phyloP scores from a whole-genome alignment of 371 early-diverging fungal species.

The Rhizopus microsporus region DNA sequence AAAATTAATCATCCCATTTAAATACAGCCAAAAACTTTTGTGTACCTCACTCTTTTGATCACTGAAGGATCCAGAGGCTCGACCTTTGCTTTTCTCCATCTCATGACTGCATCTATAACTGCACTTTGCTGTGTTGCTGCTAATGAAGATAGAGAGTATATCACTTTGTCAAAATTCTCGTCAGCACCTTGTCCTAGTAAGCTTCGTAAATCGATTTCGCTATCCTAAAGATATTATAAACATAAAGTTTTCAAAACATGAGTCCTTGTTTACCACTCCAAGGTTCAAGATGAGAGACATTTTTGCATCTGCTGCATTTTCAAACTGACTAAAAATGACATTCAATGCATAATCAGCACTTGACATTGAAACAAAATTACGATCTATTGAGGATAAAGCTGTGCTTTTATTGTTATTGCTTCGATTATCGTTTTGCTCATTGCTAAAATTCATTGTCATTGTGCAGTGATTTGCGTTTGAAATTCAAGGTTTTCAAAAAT shows the following conservation, averaged over 20 bases:
- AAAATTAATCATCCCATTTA: neutral
- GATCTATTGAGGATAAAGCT: neutral
- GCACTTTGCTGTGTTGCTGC: slow-evolving; percentile 84
- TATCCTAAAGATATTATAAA: slow-evolving; percentile 41
- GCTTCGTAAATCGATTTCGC: slow-evolving; percentile 66
- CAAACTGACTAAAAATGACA: slow-evolving; percentile 48
- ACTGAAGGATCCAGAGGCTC: slow-evolving; percentile 59
- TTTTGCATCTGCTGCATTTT: slow-evolving; percentile 43
- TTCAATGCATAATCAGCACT: slow-evolving; percentile 53
- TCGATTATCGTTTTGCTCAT: slow-evolving; percentile 1
- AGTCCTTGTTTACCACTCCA: slow-evolving; percentile 34
- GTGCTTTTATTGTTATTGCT: neutral
- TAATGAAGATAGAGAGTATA: slow-evolving; percentile 78
- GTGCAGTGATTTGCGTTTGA: slow-evolving; percentile 10
- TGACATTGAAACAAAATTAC: slow-evolving; percentile 13
- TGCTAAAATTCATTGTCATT: slow-evolving; percentile 1
- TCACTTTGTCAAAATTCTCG: slow-evolving; percentile 75
- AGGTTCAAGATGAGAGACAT: slow-evolving; percentile 43
- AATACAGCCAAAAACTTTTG: slow-evolving; percentile 26
- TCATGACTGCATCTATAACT: slow-evolving; percentile 89
- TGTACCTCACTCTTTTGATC: slow-evolving; percentile 46
- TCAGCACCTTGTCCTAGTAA: slow-evolving; percentile 75
- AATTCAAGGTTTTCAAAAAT: slow-evolving; percentile 16
- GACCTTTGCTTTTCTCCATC: slow-evolving; percentile 83
- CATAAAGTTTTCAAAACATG: neutral